Percentiles rank a stretch among this genome's conserved stretches.
phyloP scores from a whole-genome alignment of 192 early-diverging fungal species.

The Haplosporangium gracile region DNA sequence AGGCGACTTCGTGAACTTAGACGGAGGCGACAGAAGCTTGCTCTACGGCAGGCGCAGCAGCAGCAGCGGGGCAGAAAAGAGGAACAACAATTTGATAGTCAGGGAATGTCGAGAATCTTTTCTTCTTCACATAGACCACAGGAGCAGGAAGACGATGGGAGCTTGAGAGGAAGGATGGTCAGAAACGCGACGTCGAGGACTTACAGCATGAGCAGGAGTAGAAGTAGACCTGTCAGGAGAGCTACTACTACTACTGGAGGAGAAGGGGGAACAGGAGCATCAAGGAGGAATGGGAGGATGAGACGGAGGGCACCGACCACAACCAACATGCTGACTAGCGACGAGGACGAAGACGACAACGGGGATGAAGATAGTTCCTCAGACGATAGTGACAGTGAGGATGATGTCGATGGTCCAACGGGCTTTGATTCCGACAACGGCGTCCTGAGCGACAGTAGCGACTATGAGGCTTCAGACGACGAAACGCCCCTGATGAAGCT shows the following conservation, averaged over 20 bases:
- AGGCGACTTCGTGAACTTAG: background rate
- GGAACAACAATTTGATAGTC: background rate
- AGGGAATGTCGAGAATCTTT: background rate
- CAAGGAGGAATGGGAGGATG: background rate
- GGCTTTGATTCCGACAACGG: background rate
- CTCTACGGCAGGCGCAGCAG: background rate
- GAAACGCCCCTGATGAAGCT: conserved; percentile 39
- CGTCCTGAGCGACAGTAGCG: conserved; percentile 8
- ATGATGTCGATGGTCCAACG: background rate
- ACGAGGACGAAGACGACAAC: background rate
- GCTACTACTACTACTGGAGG: background rate
- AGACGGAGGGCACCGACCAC: background rate
- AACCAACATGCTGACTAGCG: background rate
- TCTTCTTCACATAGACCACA: background rate
- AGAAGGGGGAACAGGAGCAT: background rate
- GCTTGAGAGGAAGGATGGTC: background rate
- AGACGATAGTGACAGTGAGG: conserved; percentile 8
- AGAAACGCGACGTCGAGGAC: background rate
- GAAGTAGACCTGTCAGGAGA: background rate
- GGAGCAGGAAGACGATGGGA: background rate
- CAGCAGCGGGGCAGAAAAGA: background rate
- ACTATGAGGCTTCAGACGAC: conserved; percentile 38
- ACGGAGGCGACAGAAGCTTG: background rate
- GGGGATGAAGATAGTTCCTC: background rate
- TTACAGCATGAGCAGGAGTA: conserved; percentile 12